Percentiles rank a stretch among this genome's conserved stretches.
These are phyloP conservation scores for Boletus fagicola DNA, from an alignment of 768 basidiomycete genomes.

Conservation along the genomic window DNA sequence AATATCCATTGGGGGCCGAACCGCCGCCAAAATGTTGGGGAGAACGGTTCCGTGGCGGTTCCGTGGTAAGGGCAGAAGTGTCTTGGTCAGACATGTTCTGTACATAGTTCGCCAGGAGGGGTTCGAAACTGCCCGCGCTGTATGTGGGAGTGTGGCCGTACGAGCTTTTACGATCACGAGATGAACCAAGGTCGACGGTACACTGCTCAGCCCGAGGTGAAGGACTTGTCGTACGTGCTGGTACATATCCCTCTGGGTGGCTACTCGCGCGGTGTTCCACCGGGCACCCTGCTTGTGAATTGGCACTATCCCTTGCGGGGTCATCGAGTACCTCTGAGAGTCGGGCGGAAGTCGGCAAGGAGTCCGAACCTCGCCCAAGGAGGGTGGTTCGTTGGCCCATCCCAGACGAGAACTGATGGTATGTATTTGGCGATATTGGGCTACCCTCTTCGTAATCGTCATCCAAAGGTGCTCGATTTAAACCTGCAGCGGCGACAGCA, in stretches of 20 bases:
- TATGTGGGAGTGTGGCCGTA: conserved; percentile 46
- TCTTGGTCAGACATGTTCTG: conserved; percentile 28
- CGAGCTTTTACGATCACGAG: conserved; percentile 32
- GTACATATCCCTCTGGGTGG: conserved; percentile 41
- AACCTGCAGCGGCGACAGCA: conserved; percentile 67
- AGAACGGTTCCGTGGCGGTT: conserved; percentile 33
- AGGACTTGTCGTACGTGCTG: conserved; percentile 48
- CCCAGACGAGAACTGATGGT: conserved; percentile 28
- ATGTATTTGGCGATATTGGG: conserved; percentile 18
- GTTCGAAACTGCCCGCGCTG: conserved; percentile 59
- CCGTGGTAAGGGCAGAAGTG: conserved; percentile 8
- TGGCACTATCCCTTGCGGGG: conserved; percentile 32
- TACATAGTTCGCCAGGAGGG: conserved; percentile 49
- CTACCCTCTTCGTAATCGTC: conserved; percentile 55
- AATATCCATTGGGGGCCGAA: conserved; percentile 6
- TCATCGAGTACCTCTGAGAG: conserved; percentile 33
- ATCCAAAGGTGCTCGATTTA: conserved; percentile 63
- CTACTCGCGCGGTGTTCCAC: conserved; percentile 12
- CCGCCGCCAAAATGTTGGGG: conserved; percentile 1
- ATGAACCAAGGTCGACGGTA: conserved; percentile 26
- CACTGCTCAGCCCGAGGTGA: conserved; percentile 34
- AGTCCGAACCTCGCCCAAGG: conserved; percentile 18
- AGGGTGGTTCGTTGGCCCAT: conserved; percentile 41
- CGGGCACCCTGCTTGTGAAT: conserved; percentile 53
- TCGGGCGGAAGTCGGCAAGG: conserved; percentile 31